These are phyloP conservation scores for Botrytis elliptica DNA, from an alignment of 2,329 filamentous ascomycete genomes.

Conservation along the genomic window DNA sequence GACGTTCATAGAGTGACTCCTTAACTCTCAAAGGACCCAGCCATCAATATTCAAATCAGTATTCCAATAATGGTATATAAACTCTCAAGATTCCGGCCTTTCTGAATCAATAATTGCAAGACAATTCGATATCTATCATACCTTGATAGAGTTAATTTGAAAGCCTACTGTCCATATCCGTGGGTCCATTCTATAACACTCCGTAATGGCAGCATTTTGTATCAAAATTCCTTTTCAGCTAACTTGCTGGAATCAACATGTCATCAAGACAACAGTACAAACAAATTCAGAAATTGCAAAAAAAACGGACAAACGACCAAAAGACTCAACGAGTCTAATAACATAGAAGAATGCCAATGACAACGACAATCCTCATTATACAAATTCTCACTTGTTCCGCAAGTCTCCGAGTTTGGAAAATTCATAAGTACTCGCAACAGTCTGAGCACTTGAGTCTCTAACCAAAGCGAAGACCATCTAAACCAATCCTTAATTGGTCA, in stretches of 20 bases:
- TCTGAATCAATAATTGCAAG: neutral
- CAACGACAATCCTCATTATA: accelerated
- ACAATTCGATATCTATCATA: too few species aligned
- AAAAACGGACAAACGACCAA: neutral
- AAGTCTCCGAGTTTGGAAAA: too few species aligned
- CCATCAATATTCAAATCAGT: too few species aligned
- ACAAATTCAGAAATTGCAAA: neutral
- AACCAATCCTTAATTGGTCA: too few species aligned
- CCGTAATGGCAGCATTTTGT: neutral
- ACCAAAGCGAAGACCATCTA: too few species aligned
- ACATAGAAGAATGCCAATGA: neutral
- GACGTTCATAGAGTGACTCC: accelerated
- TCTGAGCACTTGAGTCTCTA: too few species aligned
- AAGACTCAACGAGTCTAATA: neutral
- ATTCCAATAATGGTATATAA: neutral
- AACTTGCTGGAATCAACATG: neutral
- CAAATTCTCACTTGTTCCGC: neutral
- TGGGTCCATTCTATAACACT: neutral
- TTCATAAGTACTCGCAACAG: too few species aligned
- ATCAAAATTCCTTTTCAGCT: neutral
- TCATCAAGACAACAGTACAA: neutral
- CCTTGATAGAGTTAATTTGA: neutral
- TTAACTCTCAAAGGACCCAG: neutral
- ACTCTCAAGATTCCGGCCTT: neutral
- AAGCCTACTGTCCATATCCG: neutral